Evolutionary conservation across 2,329 filamentous ascomycete genomes (phyloP).

Genomic region (Cadophora sp.): DNA sequence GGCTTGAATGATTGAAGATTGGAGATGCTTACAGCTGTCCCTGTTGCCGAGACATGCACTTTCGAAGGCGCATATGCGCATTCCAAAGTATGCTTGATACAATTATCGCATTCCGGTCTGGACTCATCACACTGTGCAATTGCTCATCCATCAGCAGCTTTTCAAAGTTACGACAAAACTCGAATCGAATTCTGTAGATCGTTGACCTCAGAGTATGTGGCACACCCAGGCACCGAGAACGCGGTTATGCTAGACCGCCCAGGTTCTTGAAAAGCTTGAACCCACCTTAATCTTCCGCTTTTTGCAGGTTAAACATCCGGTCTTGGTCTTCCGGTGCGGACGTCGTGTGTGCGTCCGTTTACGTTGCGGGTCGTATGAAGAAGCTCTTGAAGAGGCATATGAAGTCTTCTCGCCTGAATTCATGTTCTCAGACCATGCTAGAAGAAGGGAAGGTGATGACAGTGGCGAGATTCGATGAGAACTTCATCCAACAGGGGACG

Average conservation of each 20-base stretch:
- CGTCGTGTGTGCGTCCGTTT: constrained; percentile 19
- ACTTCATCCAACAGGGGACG: neutral
- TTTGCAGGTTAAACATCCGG: constrained; percentile 25
- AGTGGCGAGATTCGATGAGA: neutral
- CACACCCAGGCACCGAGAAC: neutral
- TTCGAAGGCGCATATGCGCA: constrained; percentile 43
- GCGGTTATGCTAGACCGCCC: neutral
- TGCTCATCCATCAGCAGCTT: neutral
- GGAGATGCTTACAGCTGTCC: constrained; percentile 19
- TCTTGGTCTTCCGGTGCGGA: constrained; percentile 27
- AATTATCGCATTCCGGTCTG: constrained; percentile 48
- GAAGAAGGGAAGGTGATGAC: neutral
- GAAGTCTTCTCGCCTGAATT: constrained; percentile 5
- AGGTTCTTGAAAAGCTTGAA: neutral
- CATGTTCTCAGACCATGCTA: neutral
- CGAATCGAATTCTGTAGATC: neutral
- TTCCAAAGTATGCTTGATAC: constrained; percentile 46
- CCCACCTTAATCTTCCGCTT: constrained; percentile 25
- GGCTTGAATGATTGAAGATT: neutral
- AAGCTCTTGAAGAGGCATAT: neutral
- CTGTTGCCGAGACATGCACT: constrained; percentile 7
- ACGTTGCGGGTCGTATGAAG: neutral
- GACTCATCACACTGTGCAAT: constrained; percentile 47
- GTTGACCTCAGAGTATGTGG: neutral
- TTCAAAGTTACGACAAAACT: neutral